phyloP scores from a whole-genome alignment of 2,329 filamentous ascomycete genomes.

The Ophiostoma sp. region DNA sequence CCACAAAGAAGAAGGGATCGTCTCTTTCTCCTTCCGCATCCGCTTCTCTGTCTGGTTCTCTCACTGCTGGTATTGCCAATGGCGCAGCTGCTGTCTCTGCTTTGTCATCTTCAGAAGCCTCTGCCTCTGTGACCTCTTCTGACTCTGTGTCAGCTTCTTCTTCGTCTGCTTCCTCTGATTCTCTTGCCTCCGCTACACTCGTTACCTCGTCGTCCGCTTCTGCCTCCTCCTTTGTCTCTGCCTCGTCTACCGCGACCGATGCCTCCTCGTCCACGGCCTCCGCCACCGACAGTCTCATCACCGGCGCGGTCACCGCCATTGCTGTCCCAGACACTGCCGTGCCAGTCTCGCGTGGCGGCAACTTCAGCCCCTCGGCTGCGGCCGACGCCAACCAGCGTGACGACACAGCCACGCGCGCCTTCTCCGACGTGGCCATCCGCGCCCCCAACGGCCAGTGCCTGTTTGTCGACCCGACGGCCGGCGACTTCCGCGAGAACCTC shows the following conservation, averaged over 20 bases:
- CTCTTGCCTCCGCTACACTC: neutral
- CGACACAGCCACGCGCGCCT: conserved; percentile 42
- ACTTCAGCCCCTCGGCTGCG: conserved; percentile 44
- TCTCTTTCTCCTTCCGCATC: neutral
- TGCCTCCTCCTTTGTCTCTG: neutral
- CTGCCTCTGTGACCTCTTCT: neutral
- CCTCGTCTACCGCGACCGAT: neutral
- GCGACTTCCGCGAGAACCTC: conserved; percentile 50
- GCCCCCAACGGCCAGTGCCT: conserved; percentile 47
- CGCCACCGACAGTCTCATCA: neutral
- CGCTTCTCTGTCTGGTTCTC: neutral
- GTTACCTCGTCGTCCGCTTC: neutral
- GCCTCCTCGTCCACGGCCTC: neutral
- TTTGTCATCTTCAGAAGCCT: neutral
- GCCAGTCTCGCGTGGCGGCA: conserved; percentile 47
- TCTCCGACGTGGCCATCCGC: conserved; percentile 42
- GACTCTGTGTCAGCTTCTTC: neutral
- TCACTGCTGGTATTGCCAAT: conserved; percentile 5
- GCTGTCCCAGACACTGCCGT: conserved; percentile 30
- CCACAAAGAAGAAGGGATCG: neutral
- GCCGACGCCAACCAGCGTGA: conserved; percentile 46
- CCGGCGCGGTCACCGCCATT: conserved; percentile 18
- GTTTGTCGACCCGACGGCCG: conserved; percentile 47
- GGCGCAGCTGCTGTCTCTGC: neutral
- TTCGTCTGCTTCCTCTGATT: neutral